Evolutionary conservation across 2,329 filamentous ascomycete genomes (phyloP), one percentile per base, ranked within the genome.

Genomic region (Fusarium continuum): DNA sequence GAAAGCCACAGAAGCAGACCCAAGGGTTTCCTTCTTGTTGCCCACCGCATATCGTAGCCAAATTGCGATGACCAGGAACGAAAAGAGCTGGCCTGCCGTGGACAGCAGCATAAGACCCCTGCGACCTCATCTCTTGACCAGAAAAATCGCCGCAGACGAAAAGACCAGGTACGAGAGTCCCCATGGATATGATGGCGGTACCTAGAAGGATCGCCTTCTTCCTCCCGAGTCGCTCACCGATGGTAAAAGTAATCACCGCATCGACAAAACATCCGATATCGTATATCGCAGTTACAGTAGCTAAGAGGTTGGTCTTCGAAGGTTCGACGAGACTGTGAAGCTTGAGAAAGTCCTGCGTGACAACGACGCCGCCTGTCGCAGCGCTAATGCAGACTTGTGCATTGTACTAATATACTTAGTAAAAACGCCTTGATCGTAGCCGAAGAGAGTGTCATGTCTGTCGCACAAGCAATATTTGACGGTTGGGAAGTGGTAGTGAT

Each of bases 111-210:
- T 59, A 8, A 67, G 52, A 2, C 60, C 61, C 19, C 64, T 49
- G 4, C 61, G 25, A 1, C 64, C 61, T 51, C 47, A 55, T 25
- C 35, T 34, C 25, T 58, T 48, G 8, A 65, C 54, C 5, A 63
- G 35, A 1, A 59, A 10, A 5, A 67, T 26, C 1, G 48, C 54
- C 1, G 51, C 17, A 3, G 47, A 55, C 0, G 61, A 65, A 29
- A 70, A 65, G 4, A 64, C 20, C 4, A 72, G 55, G 26, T 71
- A 71, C 0, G 65, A 64, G n/a, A 3, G 55, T 63, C 0, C 60
- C 60, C 8, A 65, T 23, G 1, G 55, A 55, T 61, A 65, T 64
- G 19, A 65, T 57, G 2, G 31, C 22, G 0, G 45, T 65, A 3
- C 61, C 60, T 4, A 65, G 6, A 3, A 49, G 23, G 9, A 65